Evolutionary conservation across 305 asterid genomes (phyloP).

Genomic region (Fraxinus ornus): DNA sequence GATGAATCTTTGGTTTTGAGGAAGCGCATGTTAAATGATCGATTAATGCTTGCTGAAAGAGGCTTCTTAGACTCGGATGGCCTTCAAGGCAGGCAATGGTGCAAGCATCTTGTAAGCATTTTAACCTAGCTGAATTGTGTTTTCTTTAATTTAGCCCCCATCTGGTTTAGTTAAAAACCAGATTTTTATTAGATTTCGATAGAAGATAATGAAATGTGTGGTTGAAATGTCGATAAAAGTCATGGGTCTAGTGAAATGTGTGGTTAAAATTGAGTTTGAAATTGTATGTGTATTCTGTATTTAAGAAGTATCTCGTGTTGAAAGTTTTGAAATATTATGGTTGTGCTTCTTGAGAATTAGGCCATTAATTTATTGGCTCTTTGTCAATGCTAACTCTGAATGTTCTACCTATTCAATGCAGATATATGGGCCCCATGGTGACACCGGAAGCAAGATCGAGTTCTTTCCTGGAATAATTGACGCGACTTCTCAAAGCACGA

Average conservation of each 20-base stretch:
- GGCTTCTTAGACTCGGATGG: conserved; percentile 84
- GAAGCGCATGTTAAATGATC: conserved; percentile 65
- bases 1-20: conserved; percentile 40
- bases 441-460: conserved; percentile 39
- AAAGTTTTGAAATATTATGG: not conserved
- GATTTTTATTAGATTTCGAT: not conserved
- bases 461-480: conserved; percentile 77
- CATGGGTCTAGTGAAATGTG: not conserved
- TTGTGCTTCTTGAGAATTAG: not conserved
- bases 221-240: not conserved
- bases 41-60: conserved; percentile 75
- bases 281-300: not conserved
- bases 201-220: not conserved
- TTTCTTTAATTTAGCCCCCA: not conserved
- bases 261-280: not conserved
- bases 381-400: not conserved
- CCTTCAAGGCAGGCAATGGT: conserved; percentile 68
- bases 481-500: conserved; percentile 34
- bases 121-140: not conserved
- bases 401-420: conserved; percentile 29
- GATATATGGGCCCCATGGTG: conserved; percentile 75
- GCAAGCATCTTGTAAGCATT: conserved; percentile 76
- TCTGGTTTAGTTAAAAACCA: not conserved
- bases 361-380: not conserved
- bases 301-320: not conserved